Percentiles rank a stretch among this genome's conserved stretches.
Evolutionary conservation across 1,139 yeast species (phyloP).

Genomic region (Taphrina confusa): DNA sequence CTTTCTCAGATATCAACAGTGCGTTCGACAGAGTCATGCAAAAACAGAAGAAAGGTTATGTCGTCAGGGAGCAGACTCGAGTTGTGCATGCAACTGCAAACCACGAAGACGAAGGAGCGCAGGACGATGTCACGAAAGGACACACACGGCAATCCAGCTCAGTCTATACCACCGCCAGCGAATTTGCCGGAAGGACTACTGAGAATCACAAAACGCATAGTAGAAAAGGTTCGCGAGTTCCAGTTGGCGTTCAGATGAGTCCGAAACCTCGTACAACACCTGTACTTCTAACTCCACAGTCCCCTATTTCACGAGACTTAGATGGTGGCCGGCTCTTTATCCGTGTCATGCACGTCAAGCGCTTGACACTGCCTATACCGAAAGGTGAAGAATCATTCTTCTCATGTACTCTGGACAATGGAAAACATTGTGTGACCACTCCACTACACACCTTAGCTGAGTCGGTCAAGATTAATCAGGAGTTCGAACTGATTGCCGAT

Average conservation of each 20-base stretch:
- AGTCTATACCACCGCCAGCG: slow-evolving; percentile 21
- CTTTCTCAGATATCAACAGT: slow-evolving; percentile 31
- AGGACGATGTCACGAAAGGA: slow-evolving; percentile 5
- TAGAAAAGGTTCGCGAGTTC: slow-evolving; percentile 19
- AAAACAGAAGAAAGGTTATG: slow-evolving; percentile 34
- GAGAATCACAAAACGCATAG: slow-evolving; percentile 21
- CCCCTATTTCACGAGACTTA: neutral
- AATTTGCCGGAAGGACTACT: neutral
- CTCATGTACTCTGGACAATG: slow-evolving; percentile 70
- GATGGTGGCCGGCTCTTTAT: slow-evolving; percentile 29
- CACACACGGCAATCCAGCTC: slow-evolving; percentile 33
- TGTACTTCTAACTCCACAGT: neutral
- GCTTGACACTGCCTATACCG: slow-evolving; percentile 21
- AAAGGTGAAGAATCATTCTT: slow-evolving; percentile 32
- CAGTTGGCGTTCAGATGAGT: slow-evolving; percentile 19
- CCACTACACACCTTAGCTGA: slow-evolving; percentile 57
- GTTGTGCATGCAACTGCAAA: slow-evolving; percentile 35
- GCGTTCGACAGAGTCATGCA: slow-evolving; percentile 33
- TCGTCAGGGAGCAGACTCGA: slow-evolving; percentile 35
- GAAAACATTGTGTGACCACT: slow-evolving; percentile 81
- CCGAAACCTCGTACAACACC: slow-evolving; percentile 12
- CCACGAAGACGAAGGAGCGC: neutral
- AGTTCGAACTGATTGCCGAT: slow-evolving; percentile 77
- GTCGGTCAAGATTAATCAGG: slow-evolving; percentile 63
- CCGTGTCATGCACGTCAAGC: slow-evolving; percentile 24